Evolutionary conservation across 1,284 basidiomycete species (phyloP).

Genomic region (Austroboletus novae-zelandiae): DNA sequence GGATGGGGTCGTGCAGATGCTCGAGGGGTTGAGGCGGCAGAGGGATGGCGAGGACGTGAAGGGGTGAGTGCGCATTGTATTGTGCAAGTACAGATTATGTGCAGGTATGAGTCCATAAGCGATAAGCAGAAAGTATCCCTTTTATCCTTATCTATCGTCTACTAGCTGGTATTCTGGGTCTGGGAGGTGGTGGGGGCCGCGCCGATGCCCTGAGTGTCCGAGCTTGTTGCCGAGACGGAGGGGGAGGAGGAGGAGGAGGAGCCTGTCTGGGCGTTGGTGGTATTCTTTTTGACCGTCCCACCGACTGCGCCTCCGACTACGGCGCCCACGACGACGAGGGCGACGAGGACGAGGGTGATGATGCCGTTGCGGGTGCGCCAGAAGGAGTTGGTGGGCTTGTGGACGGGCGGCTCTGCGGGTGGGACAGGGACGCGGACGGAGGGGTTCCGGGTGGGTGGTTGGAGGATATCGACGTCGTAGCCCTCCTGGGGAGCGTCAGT

Average conservation of each 20-base stretch:
- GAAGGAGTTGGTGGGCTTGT: slow-evolving; percentile 26
- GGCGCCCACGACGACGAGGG: slow-evolving; percentile 47
- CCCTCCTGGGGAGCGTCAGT: slow-evolving; percentile 40
- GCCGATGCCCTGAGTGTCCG: neutral
- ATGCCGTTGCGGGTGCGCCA: slow-evolving; percentile 37
- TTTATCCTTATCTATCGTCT: too few species aligned
- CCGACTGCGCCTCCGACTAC: slow-evolving; percentile 64
- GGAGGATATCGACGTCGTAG: slow-evolving; percentile 50
- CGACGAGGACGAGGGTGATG: slow-evolving; percentile 37
- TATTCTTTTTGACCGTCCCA: slow-evolving; percentile 39
- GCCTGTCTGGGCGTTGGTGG: neutral
- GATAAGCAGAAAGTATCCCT: too few species aligned
- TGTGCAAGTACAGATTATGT: too few species aligned
- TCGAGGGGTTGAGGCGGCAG: slow-evolving; percentile 60
- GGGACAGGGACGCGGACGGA: slow-evolving; percentile 15
- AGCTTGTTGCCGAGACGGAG: neutral
- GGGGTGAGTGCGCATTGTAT: slow-evolving; percentile 31
- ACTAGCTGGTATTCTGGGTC: too few species aligned
- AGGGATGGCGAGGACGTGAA: slow-evolving; percentile 58
- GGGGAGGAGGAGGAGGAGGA: neutral
- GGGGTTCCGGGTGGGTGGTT: slow-evolving; percentile 20
- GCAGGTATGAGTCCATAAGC: too few species aligned
- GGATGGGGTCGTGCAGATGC: slow-evolving; percentile 61
- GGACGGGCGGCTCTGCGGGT: slow-evolving; percentile 7
- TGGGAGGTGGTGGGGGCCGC: too few species aligned